Evolutionary conservation across 768 basidiomycete genomes (phyloP), one percentile per base, ranked within the genome.

Genomic region (Mycena belliarum): DNA sequence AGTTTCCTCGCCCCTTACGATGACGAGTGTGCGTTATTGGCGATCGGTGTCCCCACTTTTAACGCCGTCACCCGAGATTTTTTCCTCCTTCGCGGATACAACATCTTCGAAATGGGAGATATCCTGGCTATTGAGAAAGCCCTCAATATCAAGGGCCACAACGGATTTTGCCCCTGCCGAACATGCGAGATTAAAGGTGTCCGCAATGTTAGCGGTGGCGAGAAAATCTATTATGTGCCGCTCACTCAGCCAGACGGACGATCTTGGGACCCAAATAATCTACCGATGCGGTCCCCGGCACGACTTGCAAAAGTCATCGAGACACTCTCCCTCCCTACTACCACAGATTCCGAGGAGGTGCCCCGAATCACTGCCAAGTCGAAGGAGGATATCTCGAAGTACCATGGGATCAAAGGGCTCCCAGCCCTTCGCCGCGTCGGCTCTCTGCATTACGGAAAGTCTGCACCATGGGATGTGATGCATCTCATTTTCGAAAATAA

Each of bases 401-500:
- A 55, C 10, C 61, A 51, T 29, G 73, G 77, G 6, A 70, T 75
- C 56, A 68, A 70, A 28, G 68, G 66, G 20, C 14, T 65, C 12
- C 63, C 75, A 2, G 52, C 69, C 0, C 64, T 77, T 11, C 33
- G 49, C 1, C 21, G 52, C 0, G 68, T 76, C 1, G 45, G 57
- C 0, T 73, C 72, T 0, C 46, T 74, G 15, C 49, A 68, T 23
- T 69, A 71, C 62, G 68, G 75, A 8, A 6, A 42, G 23, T 70
- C 70, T 0, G 63, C 73, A 1, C 78, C 78, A 0, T 76, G 71
- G 64, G 79, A 81, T 42, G 75, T 74, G 57, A 79, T 82, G 75
- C 80, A 83, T 43, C 64, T 79, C 0, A 48, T 79, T 25, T 71
- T 69, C 26, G 78, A 81, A 53, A 81, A 81, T 49, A 56, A 76